phyloP scores from a whole-genome alignment of 441 rosid species.

The Rhodomyrtus psidioides region DNA sequence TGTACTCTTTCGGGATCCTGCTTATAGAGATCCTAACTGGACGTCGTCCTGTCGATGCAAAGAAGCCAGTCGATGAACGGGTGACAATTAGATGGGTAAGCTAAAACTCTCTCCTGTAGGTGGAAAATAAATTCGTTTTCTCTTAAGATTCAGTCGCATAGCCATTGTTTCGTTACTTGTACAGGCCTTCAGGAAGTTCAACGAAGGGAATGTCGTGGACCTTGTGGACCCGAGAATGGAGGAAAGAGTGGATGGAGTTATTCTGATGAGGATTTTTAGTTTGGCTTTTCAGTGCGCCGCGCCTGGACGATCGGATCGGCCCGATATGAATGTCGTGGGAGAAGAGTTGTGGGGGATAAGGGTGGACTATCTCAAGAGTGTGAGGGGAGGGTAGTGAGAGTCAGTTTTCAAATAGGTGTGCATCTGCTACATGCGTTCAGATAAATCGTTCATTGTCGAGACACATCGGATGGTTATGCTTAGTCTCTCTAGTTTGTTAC shows the following conservation, averaged over 20 bases:
- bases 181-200: conserved; percentile 68
- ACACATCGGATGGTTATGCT: neutral
- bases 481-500: neutral
- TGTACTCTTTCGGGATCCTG: conserved; percentile 80
- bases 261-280: conserved; percentile 48
- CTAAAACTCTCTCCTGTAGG: neutral
- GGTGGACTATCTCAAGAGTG: conserved; percentile 49
- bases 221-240: conserved; percentile 59
- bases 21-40: conserved; percentile 86
- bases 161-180: neutral
- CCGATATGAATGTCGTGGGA: conserved; percentile 75
- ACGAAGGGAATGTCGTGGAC: conserved; percentile 45
- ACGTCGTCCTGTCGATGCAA: conserved; percentile 84
- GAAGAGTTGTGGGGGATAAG: conserved; percentile 87
- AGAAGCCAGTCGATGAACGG: conserved; percentile 47
- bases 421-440: neutral
- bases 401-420: neutral
- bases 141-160: neutral
- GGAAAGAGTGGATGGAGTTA: conserved; percentile 37
- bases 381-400: conserved; percentile 8
- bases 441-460: neutral
- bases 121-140: neutral
- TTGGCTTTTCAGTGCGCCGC: conserved; percentile 92
- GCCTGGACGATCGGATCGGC: conserved; percentile 61
- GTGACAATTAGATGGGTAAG: conserved; percentile 87